phyloP scores from a whole-genome alignment of 1,284 basidiomycete genomes.

The Ustanciosporium gigantosporum region DNA sequence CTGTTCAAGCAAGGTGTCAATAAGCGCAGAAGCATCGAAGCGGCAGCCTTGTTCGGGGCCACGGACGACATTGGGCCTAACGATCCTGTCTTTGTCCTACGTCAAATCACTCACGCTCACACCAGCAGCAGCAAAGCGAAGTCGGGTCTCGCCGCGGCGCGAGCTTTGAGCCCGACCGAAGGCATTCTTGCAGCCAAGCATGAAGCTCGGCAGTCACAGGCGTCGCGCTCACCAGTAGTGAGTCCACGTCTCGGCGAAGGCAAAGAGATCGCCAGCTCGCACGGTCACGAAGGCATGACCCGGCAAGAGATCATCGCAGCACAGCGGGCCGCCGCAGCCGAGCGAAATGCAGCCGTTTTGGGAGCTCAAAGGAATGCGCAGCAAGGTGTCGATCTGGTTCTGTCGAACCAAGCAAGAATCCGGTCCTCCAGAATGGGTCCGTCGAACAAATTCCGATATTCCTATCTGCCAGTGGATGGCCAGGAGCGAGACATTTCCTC shows the following conservation, averaged over 20 bases:
- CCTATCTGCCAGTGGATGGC: conserved; percentile 80
- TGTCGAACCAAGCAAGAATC: conserved; percentile 81
- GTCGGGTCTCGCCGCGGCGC: conserved; percentile 5
- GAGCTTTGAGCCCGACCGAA: conserved; percentile 41
- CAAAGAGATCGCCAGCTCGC: conserved; percentile 1
- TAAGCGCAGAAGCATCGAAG: conserved; percentile 86
- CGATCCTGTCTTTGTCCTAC: conserved; percentile 84
- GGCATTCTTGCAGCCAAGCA: conserved; percentile 62
- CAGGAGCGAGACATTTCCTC: conserved; percentile 88
- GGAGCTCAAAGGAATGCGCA: conserved; percentile 80
- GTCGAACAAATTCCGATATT: conserved; percentile 77
- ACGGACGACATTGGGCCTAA: conserved; percentile 74
- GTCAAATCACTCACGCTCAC: conserved; percentile 41
- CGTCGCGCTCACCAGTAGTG: background rate
- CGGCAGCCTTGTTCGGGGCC: conserved; percentile 68
- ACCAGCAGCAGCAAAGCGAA: conserved; percentile 7
- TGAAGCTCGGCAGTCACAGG: conserved; percentile 44
- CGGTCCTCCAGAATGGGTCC: conserved; percentile 74
- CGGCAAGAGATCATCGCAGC: conserved; percentile 89
- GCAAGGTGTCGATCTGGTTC: conserved; percentile 81
- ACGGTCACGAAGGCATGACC: conserved; percentile 63
- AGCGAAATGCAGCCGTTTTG: conserved; percentile 81
- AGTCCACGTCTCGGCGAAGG: conserved; percentile 14
- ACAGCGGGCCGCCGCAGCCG: conserved; percentile 79
- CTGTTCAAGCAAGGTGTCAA: conserved; percentile 66